Conservation (phyloP, 2,329 filamentous ascomycete species). For the Verticillium albo-atrum region DNA sequence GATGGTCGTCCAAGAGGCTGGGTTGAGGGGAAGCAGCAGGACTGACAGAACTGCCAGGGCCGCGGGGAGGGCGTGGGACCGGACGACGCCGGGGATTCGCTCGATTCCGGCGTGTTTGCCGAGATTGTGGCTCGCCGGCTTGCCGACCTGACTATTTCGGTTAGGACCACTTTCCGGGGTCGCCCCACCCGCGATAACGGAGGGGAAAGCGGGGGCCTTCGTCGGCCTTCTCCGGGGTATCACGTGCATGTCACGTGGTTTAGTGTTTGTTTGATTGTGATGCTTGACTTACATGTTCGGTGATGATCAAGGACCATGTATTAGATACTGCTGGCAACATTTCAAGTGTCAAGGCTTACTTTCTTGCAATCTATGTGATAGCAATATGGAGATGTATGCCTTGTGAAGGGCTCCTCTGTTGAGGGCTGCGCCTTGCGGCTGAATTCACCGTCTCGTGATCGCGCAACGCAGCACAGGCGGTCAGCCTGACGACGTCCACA, state of each 20-base stretch:
- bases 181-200: background rate
- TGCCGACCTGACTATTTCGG: slow-evolving; percentile 1
- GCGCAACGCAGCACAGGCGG: too few species aligned
- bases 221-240: background rate
- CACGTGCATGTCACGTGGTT: background rate
- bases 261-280: background rate
- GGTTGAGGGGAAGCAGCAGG: background rate
- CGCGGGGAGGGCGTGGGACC: background rate
- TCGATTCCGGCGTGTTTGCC: background rate
- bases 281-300: too few species aligned
- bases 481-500: too few species aligned
- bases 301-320: too few species aligned
- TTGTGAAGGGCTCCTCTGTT: too few species aligned
- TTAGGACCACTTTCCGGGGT: background rate
- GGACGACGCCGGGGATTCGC: background rate
- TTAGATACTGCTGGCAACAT: too few species aligned
- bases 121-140: background rate
- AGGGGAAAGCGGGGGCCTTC: background rate
- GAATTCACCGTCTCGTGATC: too few species aligned
- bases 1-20: background rate
- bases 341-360: too few species aligned
- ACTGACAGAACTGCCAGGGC: background rate
- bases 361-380: too few species aligned
- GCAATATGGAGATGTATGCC: too few species aligned
- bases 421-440: too few species aligned